phyloP scores from a whole-genome alignment of 192 early-diverging fungal species.

The Backusella australiensis region DNA sequence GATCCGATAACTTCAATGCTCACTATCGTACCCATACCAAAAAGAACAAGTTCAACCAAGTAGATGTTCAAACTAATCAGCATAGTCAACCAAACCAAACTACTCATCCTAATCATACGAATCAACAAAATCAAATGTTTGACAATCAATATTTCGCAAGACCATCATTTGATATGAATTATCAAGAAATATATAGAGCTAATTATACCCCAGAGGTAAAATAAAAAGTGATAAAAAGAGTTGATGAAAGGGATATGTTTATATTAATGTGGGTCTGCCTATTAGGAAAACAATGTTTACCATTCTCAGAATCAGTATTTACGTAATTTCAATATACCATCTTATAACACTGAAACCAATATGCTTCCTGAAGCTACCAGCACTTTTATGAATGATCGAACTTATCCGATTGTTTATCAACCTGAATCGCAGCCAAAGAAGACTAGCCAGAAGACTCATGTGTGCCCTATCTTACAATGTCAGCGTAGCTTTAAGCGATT shows the following conservation, averaged over 20 bases:
- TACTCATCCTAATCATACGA: background rate
- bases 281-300: background rate
- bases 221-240: background rate
- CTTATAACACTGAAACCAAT: background rate
- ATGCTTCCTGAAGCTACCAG: background rate
- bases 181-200: background rate
- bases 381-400: background rate
- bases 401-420: background rate
- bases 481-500: conserved; percentile 68
- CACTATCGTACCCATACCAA: conserved; percentile 73
- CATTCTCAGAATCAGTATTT: background rate
- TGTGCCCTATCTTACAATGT: conserved; percentile 37
- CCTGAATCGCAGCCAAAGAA: background rate
- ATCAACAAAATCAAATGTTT: background rate
- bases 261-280: background rate
- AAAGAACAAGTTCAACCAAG: conserved; percentile 33
- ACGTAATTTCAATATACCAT: background rate
- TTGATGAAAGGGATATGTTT: background rate
- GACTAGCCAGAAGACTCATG: conserved; percentile 12
- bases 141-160: background rate
- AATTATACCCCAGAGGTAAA: conserved; percentile 1
- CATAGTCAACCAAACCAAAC: background rate
- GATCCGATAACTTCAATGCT: conserved; percentile 77
- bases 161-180: conserved; percentile 3
- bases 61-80: background rate